phyloP scores from a whole-genome alignment of 2,329 filamentous ascomycete genomes.

The Tolypocladium cylindrosporum region DNA sequence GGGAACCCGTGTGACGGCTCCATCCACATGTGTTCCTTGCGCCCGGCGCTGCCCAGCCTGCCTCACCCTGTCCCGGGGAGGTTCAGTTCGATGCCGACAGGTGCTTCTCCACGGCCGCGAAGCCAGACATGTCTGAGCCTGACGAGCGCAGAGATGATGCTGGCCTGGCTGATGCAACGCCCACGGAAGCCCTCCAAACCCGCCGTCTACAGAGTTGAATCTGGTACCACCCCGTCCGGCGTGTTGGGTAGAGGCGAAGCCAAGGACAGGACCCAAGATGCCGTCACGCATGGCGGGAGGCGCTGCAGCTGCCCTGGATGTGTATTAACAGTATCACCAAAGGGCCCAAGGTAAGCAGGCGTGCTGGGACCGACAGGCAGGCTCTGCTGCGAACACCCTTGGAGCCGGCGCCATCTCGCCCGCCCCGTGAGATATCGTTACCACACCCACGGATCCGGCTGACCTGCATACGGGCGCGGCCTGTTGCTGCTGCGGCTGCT shows the following conservation, averaged over 20 bases:
- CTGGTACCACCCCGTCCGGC: constrained; percentile 5
- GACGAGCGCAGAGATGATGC: neutral
- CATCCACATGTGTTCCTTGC: neutral
- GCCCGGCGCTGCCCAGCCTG: neutral
- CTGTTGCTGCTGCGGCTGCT: neutral
- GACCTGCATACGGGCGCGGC: neutral
- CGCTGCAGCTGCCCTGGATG: constrained; percentile 1
- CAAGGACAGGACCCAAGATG: neutral
- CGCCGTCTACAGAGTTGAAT: neutral
- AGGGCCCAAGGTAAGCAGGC: neutral
- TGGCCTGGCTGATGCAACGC: neutral
- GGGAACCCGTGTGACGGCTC: neutral
- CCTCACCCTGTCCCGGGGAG: neutral
- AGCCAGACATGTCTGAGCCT: neutral
- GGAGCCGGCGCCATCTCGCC: constrained; percentile 3
- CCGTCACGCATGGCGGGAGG: neutral
- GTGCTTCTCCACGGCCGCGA: neutral
- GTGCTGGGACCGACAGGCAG: neutral
- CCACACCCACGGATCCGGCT: constrained; percentile 1
- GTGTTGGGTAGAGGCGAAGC: constrained; percentile 4
- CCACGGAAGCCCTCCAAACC: neutral
- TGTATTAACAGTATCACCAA: neutral
- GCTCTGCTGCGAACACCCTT: constrained; percentile 7
- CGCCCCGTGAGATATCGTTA: constrained; percentile 1
- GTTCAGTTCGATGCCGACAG: neutral